Base-by-base conservation (phyloP, 2,329 filamentous ascomycete genomes). In the Zasmidium citrigriseum region DNA sequence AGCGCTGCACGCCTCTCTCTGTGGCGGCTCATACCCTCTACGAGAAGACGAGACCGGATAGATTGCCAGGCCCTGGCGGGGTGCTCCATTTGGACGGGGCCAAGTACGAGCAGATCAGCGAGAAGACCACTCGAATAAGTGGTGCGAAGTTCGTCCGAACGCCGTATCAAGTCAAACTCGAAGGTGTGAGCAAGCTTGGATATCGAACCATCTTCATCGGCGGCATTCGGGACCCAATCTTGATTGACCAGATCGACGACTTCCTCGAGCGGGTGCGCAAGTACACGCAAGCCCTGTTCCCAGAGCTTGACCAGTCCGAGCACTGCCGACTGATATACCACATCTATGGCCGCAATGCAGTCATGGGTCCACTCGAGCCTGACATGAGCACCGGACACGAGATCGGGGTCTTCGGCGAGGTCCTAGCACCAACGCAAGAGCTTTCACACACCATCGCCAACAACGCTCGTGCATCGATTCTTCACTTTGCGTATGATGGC, bases 21-120 rank as follows among this genome's bases (percentile, higher is more conserved):
- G 81, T 85, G 0, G 81, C 81, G 0, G 80, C 82, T 0, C 82
- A 85, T 60, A 78, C 81, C 0, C 66, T 85, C 10, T 85, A 85
- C 52, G 82, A 84, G 70, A 85, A 84, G 59, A 74, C 76, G 0
- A 67, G 82, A 16, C 82, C 83, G 0, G 82, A 85, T 65, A 63
- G 79, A 1, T 64, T 84, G 1, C 59, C 70, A 4, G 82, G 82
- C 0, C 83, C 82, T 0, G 83, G 82, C 0, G 83, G 82, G 0
- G 66, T 70, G 5, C 71, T 58, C 22, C 20, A 54, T 46, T 24
- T 58, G 27, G 53, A 55, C 21, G 27, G 18, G 2, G 20, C 29
- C 34, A 56, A 41, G 23, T 56, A 56, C 24, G 47, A 56, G 24
- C 29, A 38, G 27, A 38, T 56, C n/a, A 44, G 27, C 14, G 54